phyloP scores from a whole-genome alignment of 768 basidiomycete genomes.

The Tricholoma terreum region DNA sequence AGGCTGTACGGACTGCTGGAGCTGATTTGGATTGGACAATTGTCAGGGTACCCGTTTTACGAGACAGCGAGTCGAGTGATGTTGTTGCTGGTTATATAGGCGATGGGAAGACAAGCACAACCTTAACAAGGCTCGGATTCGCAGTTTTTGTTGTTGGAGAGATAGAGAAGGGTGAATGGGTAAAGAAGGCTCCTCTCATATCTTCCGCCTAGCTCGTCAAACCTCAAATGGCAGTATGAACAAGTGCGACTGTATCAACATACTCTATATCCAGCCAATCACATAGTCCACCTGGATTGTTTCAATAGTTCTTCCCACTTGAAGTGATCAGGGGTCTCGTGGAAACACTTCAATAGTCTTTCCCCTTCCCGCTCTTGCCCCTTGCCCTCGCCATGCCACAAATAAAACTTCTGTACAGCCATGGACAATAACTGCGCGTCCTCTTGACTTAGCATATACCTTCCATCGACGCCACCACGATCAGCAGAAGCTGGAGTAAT shows the following conservation, averaged over 20 bases:
- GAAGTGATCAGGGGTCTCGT: conserved; percentile 76
- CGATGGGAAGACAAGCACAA: conserved; percentile 50
- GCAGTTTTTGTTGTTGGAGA: conserved; percentile 60
- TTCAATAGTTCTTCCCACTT: conserved; percentile 78
- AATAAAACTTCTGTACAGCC: conserved; percentile 82
- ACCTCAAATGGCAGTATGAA: neutral
- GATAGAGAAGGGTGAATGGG: conserved; percentile 57
- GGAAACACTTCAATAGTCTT: conserved; percentile 64
- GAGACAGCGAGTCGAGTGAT: conserved; percentile 40
- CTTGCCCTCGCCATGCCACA: conserved; percentile 47
- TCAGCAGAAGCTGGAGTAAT: conserved; percentile 66
- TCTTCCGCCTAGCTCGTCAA: conserved; percentile 14
- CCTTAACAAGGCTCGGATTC: conserved; percentile 55
- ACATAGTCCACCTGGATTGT: conserved; percentile 34
- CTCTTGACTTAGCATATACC: conserved; percentile 66
- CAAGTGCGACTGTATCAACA: neutral
- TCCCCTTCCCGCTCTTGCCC: conserved; percentile 35
- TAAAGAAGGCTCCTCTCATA: conserved; percentile 48
- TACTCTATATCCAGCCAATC: conserved; percentile 1
- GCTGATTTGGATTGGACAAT: conserved; percentile 66
- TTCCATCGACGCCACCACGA: conserved; percentile 33
- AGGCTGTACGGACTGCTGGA: conserved; percentile 47
- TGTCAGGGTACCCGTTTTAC: conserved; percentile 63
- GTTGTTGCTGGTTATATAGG: conserved; percentile 66
- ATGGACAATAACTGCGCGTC: conserved; percentile 85